A percentile compares a stretch with the other conserved stretches of the same genome.
Evolutionary conservation across 345 rosid species (phyloP).

Genomic region (Camelina hispida): DNA sequence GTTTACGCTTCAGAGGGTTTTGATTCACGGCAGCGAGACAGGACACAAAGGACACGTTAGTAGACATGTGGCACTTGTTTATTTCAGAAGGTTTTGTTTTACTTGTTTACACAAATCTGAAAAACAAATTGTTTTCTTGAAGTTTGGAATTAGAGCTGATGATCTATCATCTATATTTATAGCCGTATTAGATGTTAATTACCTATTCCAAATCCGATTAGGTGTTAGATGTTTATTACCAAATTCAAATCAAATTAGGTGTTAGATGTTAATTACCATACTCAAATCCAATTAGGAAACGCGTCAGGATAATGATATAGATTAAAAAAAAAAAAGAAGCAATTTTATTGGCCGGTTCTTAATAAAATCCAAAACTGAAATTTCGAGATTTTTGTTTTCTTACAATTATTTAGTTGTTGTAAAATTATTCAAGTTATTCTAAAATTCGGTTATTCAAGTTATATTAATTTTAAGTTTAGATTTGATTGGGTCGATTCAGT

Average conservation of each 20-base stretch:
- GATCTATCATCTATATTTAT: background rate
- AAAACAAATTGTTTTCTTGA: background rate
- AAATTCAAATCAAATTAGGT: background rate
- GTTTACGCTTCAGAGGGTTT: conserved; percentile 18
- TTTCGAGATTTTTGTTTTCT: too few relatives aligned
- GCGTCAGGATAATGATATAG: background rate
- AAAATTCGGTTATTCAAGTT: too few relatives aligned
- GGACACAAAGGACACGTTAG: background rate
- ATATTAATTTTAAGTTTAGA: too few relatives aligned
- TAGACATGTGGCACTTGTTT: conserved; percentile 2
- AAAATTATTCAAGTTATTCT: too few relatives aligned
- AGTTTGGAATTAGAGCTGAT: background rate
- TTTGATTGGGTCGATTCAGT: too few relatives aligned
- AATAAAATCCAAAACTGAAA: too few relatives aligned
- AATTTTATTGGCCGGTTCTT: too few relatives aligned
- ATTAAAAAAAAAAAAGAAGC: too few relatives aligned
- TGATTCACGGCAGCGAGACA: conserved; percentile 7
- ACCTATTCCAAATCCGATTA: background rate
- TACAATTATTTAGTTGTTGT: too few relatives aligned
- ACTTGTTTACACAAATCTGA: too few relatives aligned
- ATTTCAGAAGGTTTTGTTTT: too few relatives aligned
- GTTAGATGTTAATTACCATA: background rate
- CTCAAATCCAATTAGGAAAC: background rate
- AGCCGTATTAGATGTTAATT: background rate
- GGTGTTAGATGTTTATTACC: background rate